phyloP scores from a whole-genome alignment of 768 basidiomycete species.

The Lactarius trivialis region DNA sequence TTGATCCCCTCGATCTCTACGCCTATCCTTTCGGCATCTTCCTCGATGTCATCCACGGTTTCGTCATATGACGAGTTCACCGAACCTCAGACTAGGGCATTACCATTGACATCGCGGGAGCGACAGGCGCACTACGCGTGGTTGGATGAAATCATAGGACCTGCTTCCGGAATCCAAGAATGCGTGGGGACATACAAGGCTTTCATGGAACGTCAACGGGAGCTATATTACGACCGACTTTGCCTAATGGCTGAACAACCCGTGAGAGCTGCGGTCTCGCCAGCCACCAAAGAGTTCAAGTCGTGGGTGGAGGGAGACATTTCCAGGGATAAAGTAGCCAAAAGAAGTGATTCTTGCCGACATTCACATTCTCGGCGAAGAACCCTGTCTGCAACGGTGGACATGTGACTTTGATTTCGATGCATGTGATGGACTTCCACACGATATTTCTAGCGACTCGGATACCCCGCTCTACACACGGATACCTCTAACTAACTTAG shows the following conservation, averaged over 20 bases:
- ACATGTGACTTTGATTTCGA: conserved; percentile 9
- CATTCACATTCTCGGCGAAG: conserved; percentile 10
- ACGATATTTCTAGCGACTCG: background rate
- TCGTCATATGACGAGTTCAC: conserved; percentile 16
- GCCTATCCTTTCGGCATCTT: conserved; percentile 5
- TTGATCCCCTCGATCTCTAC: conserved; percentile 11
- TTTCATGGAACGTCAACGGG: conserved; percentile 44
- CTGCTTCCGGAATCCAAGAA: conserved; percentile 42
- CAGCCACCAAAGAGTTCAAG: background rate
- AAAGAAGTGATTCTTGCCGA: background rate
- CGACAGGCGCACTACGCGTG: conserved; percentile 46
- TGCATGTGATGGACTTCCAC: background rate
- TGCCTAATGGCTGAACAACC: conserved; percentile 4
- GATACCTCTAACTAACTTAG: background rate
- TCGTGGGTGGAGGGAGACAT: conserved; percentile 4
- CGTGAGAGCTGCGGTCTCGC: background rate
- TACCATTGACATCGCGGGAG: conserved; percentile 30
- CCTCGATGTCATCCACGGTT: conserved; percentile 6
- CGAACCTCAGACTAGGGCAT: background rate
- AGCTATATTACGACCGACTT: conserved; percentile 43
- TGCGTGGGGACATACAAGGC: conserved; percentile 45
- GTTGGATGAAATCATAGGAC: conserved; percentile 43
- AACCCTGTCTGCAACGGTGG: conserved; percentile 12
- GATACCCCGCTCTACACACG: background rate
- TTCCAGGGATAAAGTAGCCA: background rate